These are phyloP conservation scores for Xylaria hypoxylon DNA, from an alignment of 2,329 filamentous ascomycete genomes.

Conservation along the genomic window DNA sequence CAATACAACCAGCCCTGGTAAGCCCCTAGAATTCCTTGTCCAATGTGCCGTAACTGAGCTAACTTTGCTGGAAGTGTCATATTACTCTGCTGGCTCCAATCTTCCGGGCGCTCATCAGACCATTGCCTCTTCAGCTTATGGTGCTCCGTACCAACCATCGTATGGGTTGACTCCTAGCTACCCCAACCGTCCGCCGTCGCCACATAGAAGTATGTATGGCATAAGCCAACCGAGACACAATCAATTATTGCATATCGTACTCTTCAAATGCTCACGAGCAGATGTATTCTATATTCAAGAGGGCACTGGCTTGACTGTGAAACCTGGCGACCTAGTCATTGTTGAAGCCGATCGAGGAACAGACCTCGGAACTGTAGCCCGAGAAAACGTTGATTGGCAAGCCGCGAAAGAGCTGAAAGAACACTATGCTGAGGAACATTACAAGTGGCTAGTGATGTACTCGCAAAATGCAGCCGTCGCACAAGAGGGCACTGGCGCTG, in stretches of 20 bases:
- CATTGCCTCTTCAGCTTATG: slow-evolving; percentile 54
- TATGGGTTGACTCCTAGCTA: slow-evolving; percentile 61
- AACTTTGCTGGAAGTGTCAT: slow-evolving; percentile 51
- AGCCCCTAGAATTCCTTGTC: slow-evolving; percentile 41
- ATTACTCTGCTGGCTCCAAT: slow-evolving; percentile 53
- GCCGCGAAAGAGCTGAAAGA: slow-evolving; percentile 90
- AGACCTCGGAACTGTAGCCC: slow-evolving; percentile 91
- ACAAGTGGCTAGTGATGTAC: slow-evolving; percentile 99
- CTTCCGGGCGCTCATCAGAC: slow-evolving; percentile 52
- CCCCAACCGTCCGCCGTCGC: slow-evolving; percentile 66
- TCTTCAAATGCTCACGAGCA: slow-evolving; percentile 95
- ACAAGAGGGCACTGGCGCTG: slow-evolving; percentile 68
- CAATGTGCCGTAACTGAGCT: slow-evolving; percentile 35
- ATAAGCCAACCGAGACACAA: slow-evolving; percentile 72
- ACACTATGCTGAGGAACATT: slow-evolving; percentile 93
- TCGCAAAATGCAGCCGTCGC: slow-evolving; percentile 78
- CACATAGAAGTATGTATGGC: slow-evolving; percentile 71
- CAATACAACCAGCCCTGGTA: slow-evolving; percentile 56
- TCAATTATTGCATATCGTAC: slow-evolving; percentile 85
- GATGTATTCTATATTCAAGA: slow-evolving; percentile 98
- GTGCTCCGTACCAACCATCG: slow-evolving; percentile 59
- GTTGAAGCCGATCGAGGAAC: slow-evolving; percentile 97
- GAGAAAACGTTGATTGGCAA: slow-evolving; percentile 88
- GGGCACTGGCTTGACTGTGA: slow-evolving; percentile 90
- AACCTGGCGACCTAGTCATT: slow-evolving; percentile 93